Evolutionary conservation across 179 eudicot species (phyloP), one percentile per base, ranked within the genome.

Genomic region (Gypsophila paniculata): DNA sequence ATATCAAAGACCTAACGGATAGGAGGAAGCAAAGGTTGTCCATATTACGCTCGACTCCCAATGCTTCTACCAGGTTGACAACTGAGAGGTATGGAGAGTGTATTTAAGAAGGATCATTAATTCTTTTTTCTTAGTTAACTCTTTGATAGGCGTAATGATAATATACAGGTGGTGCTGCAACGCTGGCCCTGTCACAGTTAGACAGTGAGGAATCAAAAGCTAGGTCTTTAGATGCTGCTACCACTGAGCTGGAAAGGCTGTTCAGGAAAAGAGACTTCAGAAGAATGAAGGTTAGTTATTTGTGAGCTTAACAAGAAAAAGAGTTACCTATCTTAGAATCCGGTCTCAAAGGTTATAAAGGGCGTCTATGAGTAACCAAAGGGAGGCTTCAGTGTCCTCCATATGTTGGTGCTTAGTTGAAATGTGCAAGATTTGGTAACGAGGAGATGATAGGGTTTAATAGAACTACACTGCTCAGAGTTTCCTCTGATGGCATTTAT

Each of bases 261-360:
- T 94, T 94, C 82, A 88, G 82, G 68, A 94, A 94, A 81, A 86
- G 77, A 61, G 97, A 94, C 74, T 94, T 94, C 72, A 77, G 88
- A 70, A 81, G 85, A 67, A 91, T 94, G 99, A 86, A 91, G 99
- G 99, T 93, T 76, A 61, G 69, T 13, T 21, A 60, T 71, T 21
- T 70, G n/a, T 70, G 69, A 15, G 62, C n/a, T 15, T 29, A 15
- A 60, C 6, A 63, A 58, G 64, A 21, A n/a, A 60, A 55, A 75
- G 46, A 29, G 14, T 49, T 67, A 49, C 36, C 17, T 17, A 39
- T 39, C 65, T 39, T 38, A 19, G 12, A 19, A 39, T 38, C 51
- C 12, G 68, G 49, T 64, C 8, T 38, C 52, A 39, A 63, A 39
- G 51, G 52, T 64, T 64, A 38, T 64, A 29, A 29, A 29, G 2